These are phyloP conservation scores for Saccharomycopsis fodiens DNA, from an alignment of 805 yeast genomes.

Conservation along the genomic window DNA sequence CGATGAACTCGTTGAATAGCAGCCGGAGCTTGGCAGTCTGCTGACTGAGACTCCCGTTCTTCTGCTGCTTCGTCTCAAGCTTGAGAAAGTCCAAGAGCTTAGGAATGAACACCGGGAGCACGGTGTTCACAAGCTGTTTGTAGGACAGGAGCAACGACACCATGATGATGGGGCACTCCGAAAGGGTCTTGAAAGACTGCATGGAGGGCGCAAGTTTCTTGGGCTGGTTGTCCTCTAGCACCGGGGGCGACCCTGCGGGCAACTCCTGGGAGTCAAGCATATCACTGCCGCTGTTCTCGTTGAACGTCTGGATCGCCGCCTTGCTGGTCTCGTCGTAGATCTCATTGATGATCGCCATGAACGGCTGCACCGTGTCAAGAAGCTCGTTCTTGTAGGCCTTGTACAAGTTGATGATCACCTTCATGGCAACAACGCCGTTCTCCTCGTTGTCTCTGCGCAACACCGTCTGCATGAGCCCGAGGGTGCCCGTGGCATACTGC, in stretches of 20 bases:
- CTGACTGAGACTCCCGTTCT: constrained; percentile 44
- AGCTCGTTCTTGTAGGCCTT: constrained; percentile 69
- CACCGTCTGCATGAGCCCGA: constrained; percentile 53
- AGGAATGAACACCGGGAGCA: constrained; percentile 75
- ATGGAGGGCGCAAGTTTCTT: constrained; percentile 50
- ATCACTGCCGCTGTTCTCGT: constrained; percentile 21
- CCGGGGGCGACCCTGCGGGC: background rate
- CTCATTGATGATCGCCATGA: constrained; percentile 64
- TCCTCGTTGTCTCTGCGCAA: constrained; percentile 84
- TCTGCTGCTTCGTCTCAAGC: constrained; percentile 79
- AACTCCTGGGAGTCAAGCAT: background rate
- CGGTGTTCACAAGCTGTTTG: constrained; percentile 61
- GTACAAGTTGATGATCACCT: constrained; percentile 75
- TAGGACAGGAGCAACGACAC: constrained; percentile 86
- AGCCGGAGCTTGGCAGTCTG: constrained; percentile 54
- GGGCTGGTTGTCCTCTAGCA: background rate
- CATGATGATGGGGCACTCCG: constrained; percentile 96
- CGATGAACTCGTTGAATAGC: constrained; percentile 78
- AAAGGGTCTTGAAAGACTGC: constrained; percentile 80
- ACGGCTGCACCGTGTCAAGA: constrained; percentile 69
- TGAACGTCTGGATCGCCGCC: constrained; percentile 65
- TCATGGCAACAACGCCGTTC: constrained; percentile 87
- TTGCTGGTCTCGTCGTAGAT: constrained; percentile 75
- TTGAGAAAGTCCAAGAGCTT: constrained; percentile 66
- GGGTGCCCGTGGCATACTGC: constrained; percentile 54